Base-by-base conservation (phyloP, 176 grass and related monocot species). In the Bothriochloa decipiens region DNA sequence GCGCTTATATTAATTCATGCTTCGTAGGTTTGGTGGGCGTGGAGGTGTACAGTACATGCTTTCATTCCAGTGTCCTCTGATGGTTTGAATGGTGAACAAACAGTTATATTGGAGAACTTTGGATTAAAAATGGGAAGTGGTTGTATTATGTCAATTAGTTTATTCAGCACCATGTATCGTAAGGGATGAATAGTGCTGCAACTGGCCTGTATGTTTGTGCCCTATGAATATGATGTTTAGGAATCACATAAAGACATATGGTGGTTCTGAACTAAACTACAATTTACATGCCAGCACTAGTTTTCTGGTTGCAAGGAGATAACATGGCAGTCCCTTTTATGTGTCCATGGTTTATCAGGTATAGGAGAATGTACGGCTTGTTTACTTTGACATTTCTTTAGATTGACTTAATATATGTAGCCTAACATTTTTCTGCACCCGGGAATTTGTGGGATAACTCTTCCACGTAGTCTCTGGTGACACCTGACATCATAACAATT, bases 261-360 rank as follows among this genome's bases (percentile, higher is more conserved):
- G 72, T 26, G 69, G 32, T 86, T 83, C 16, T 66, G 8, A 79
- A 25, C 41, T 77, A 71, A 39, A 77, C 72, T 70, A 33, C 2
- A 70, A 29, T 64, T 27, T 20, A 50, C 80, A 77, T 37, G 79
- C 26, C 18, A 60, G 10, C 49, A 20, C 1, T 53, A 50, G 72
- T 45, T 65, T 25, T 43, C 3, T 23, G 3, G 22, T 28, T 15
- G 8, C 15, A 49, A 74, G 45, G 71, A 50, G 23, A 7, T 4
- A 55, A 55, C 52, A 55, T 55, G n/a, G 52, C 17, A 52, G 49
- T 18, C 16, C 49, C 15, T 52, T 52, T 52, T 52, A 52, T 47
- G 36, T 11, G n/a, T 6, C 39, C 18, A 46, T 32, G 20, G 75
- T 70, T 28, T 43, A 79, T 50, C 14, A 37, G 22, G 1, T 47